phyloP scores from a whole-genome alignment of 139 green algal genomes.

The Desmodesmus armatus region DNA sequence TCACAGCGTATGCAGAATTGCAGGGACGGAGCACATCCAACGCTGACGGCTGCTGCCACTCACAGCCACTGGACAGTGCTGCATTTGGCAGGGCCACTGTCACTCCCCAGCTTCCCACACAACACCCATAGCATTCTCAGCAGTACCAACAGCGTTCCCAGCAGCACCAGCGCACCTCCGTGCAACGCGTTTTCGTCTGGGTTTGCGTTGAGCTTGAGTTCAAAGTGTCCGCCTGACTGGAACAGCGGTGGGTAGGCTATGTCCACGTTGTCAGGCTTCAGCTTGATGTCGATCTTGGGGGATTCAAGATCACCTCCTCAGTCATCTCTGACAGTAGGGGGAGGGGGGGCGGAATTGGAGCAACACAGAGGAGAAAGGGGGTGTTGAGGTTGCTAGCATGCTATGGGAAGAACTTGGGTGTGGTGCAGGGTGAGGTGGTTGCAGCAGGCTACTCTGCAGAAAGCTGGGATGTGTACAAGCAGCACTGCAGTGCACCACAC shows the following conservation, averaged over 20 bases:
- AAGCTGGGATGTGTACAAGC: too few relatives aligned
- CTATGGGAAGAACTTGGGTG: too few relatives aligned
- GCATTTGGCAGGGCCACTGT: too few relatives aligned
- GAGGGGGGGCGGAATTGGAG: neutral
- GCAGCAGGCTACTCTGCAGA: too few relatives aligned
- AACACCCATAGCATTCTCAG: neutral
- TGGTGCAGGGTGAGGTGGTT: too few relatives aligned
- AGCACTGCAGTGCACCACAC: too few relatives aligned
- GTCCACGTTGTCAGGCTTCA: constrained; percentile 89
- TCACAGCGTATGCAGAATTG: too few relatives aligned
- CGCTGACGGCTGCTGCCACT: too few relatives aligned
- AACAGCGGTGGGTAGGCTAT: constrained; percentile 96
- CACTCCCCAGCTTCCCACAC: neutral
- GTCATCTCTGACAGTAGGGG: constrained; percentile 53
- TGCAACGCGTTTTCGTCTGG: constrained; percentile 59
- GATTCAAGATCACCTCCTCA: constrained; percentile 84
- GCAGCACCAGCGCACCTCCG: neutral
- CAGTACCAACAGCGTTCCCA: neutral
- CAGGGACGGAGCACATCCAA: too few relatives aligned
- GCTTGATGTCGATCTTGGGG: constrained; percentile 83
- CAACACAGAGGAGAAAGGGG: neutral
- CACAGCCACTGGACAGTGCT: too few relatives aligned
- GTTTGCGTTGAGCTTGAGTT: constrained; percentile 70
- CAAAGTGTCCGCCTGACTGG: constrained; percentile 78
- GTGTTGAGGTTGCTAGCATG: neutral